Evolutionary conservation across 2,329 filamentous ascomycete genomes (phyloP).

Genomic region (Clarireedia monteithiana): DNA sequence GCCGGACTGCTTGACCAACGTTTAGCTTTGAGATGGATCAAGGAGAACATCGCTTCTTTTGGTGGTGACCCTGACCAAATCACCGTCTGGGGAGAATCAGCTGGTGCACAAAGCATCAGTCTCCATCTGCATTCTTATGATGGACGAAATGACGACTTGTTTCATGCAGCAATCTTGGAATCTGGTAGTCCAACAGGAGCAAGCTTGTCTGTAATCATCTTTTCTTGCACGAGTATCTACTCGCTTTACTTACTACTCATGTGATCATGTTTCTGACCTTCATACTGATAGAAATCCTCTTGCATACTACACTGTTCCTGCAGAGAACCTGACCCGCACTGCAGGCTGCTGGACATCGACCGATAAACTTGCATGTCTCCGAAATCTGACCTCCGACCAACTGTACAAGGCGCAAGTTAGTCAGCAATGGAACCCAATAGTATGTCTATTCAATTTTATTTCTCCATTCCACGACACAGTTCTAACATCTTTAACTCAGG

Average conservation of each 20-base stretch:
- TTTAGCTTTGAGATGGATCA: constrained; percentile 48
- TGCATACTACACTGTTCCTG: constrained; percentile 29
- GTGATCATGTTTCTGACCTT: neutral
- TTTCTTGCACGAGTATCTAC: neutral
- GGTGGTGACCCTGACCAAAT: constrained; percentile 34
- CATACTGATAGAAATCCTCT: constrained; percentile 17
- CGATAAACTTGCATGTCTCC: constrained; percentile 19
- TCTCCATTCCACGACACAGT: neutral
- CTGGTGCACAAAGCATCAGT: constrained; percentile 46
- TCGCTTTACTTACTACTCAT: no score
- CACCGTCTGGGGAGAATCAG: constrained; percentile 36
- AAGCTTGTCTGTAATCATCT: neutral
- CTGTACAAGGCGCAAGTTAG: constrained; percentile 13
- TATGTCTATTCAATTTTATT: neutral
- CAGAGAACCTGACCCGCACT: constrained; percentile 32
- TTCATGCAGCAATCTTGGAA: constrained; percentile 45
- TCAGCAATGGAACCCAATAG: constrained; percentile 19
- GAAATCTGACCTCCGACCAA: constrained; percentile 14
- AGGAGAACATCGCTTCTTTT: constrained; percentile 44
- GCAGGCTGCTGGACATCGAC: constrained; percentile 16
- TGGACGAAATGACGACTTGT: constrained; percentile 47
- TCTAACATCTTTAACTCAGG: neutral
- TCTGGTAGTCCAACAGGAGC: constrained; percentile 34
- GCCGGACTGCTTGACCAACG: constrained; percentile 56
- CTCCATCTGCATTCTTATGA: constrained; percentile 47